A percentile compares a stretch with the other conserved stretches of the same genome.
These are phyloP conservation scores for Bryoerythrophyllum caledonicum DNA, from an alignment of 225 moss, liverwort and hornwort genomes.

Conservation along the genomic window DNA sequence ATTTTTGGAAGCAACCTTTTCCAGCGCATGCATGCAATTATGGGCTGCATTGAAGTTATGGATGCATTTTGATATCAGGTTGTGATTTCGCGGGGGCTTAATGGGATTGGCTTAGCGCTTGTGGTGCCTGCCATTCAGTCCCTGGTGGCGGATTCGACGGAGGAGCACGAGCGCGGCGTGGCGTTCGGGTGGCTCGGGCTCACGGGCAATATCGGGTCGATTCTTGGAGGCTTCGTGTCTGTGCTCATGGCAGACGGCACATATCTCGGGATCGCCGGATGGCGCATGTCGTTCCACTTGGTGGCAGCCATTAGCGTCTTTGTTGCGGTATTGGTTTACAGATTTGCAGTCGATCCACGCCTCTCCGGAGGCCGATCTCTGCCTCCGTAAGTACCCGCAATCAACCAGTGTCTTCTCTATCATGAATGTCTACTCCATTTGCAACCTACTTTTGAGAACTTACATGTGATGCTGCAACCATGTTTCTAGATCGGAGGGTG, in stretches of 20 bases:
- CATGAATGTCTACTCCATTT: too few species aligned
- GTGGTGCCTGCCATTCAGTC: constrained; percentile 88
- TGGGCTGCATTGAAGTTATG: too few species aligned
- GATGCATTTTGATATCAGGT: constrained; percentile 48
- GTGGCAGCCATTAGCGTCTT: constrained; percentile 67
- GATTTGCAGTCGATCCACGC: constrained; percentile 69
- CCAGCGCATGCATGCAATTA: too few species aligned
- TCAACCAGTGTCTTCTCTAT: too few species aligned
- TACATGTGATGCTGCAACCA: not conserved
- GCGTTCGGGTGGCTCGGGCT: constrained; percentile 90
- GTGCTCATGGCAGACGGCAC: constrained; percentile 66
- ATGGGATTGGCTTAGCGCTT: constrained; percentile 93
- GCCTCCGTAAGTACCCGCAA: constrained; percentile 40
- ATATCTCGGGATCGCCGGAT: constrained; percentile 67
- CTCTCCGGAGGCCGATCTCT: constrained; percentile 46
- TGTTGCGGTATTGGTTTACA: constrained; percentile 63
- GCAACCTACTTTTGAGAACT: too few species aligned
- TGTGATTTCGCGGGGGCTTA: constrained; percentile 80
- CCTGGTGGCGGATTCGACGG: constrained; percentile 87
- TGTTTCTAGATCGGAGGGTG: constrained; percentile 26
- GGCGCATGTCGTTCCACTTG: constrained; percentile 86
- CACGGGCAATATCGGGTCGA: constrained; percentile 75
- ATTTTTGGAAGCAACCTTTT: too few species aligned
- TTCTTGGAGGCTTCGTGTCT: constrained; percentile 76
- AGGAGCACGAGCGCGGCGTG: constrained; percentile 66